Percentiles rank a stretch among this genome's conserved stretches.
Evolutionary conservation across 2,329 filamentous ascomycete species (phyloP).

Genomic region (Clarireedia sp.): DNA sequence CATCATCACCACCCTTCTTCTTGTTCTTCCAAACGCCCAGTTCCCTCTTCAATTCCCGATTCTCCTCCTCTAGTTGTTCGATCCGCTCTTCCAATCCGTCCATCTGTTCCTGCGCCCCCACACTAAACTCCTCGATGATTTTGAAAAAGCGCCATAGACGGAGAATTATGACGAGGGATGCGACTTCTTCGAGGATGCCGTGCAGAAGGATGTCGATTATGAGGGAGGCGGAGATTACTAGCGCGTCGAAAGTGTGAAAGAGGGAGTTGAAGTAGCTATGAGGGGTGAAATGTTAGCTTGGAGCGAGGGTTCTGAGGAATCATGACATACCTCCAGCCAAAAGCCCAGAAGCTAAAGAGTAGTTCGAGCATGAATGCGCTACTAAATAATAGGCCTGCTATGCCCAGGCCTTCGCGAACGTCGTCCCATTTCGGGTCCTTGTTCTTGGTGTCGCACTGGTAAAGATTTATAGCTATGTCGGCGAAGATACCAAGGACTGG

Average conservation of each 20-base stretch:
- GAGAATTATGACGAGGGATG: constrained; percentile 57
- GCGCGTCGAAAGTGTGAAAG: constrained; percentile 58
- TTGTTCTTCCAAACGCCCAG: constrained; percentile 15
- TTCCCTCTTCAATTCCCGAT: constrained; percentile 41
- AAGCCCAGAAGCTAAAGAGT: constrained; percentile 49
- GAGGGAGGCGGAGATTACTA: constrained; percentile 55
- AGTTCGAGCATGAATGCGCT: constrained; percentile 59
- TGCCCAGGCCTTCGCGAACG: constrained; percentile 38
- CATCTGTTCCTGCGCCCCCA: constrained; percentile 55
- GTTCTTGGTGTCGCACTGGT: constrained; percentile 36
- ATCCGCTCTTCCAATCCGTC: constrained; percentile 47
- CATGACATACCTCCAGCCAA: constrained; percentile 44
- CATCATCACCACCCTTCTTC: constrained; percentile 17
- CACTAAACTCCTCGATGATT: constrained; percentile 60
- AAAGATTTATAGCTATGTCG: constrained; percentile 42
- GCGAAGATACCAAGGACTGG: constrained; percentile 41
- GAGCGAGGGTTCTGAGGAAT: neutral
- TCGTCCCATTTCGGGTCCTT: constrained; percentile 28
- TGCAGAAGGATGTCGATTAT: constrained; percentile 52
- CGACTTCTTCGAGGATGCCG: constrained; percentile 54
- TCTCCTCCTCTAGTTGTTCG: constrained; percentile 42
- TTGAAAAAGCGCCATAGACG: constrained; percentile 63
- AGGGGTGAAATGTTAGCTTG: neutral
- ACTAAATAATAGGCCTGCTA: constrained; percentile 51
- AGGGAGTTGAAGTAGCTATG: constrained; percentile 46